A percentile compares a stretch with the other conserved stretches of the same genome.
Conservation (phyloP, 2,329 filamentous ascomycete species). For the Zelopaecilomyces penicillatus region DNA sequence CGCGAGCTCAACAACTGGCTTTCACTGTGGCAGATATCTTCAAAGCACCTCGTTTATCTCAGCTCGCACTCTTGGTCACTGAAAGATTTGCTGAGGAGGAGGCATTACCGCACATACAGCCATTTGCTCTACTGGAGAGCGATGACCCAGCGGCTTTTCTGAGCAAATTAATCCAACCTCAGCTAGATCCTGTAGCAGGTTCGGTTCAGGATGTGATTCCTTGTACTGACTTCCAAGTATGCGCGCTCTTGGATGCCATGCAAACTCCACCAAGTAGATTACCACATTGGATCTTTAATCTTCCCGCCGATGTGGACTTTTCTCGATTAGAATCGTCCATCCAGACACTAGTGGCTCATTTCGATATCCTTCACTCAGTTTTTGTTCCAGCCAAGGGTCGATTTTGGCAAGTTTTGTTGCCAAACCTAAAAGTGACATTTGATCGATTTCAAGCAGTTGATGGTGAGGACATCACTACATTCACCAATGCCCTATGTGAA, state of each 20-base stretch:
- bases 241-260: constrained; percentile 2
- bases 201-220: constrained; percentile 1
- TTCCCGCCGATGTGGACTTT: constrained; percentile 4
- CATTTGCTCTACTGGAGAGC: constrained; percentile 1
- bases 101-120: not conserved
- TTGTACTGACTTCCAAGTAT: constrained; percentile 4
- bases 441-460: constrained; percentile 2
- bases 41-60: constrained; percentile 3
- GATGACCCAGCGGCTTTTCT: not conserved
- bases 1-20: not conserved
- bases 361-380: constrained; percentile 5
- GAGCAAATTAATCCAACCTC: constrained; percentile 1
- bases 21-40: constrained; percentile 6
- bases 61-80: constrained; percentile 1
- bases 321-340: not conserved
- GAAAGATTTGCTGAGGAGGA: not conserved
- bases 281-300: constrained; percentile 6
- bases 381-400: constrained; percentile 2
- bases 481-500: constrained; percentile 1
- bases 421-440: not conserved
- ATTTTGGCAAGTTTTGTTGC: constrained; percentile 7
- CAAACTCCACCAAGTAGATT: constrained; percentile 4
- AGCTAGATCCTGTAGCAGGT: not conserved
- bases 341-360: not conserved
- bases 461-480: not conserved